phyloP scores from a whole-genome alignment of 371 early-diverging fungal species.

The Apophysomyces sp. region DNA sequence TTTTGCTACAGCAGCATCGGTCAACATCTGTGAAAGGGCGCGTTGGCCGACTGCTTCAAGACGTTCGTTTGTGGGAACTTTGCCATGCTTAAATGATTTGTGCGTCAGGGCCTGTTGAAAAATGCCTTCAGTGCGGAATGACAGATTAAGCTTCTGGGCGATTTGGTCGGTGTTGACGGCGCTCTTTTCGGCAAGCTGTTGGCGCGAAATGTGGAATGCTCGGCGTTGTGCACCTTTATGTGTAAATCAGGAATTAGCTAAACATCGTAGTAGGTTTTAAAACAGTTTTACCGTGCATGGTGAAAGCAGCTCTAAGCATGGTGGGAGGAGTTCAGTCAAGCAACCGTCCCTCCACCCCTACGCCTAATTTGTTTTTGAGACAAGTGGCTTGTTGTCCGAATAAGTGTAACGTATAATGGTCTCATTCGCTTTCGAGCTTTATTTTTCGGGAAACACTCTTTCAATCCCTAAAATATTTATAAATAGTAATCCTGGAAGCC shows the following conservation, averaged over 20 bases:
- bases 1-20: conserved; percentile 17
- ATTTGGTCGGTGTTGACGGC: conserved; percentile 9
- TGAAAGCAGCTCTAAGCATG: conserved; percentile 1
- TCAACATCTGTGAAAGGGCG: conserved; percentile 32
- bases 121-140: conserved; percentile 43
- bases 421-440: no score
- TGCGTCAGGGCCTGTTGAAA: conserved; percentile 72
- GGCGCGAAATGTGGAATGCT: neutral
- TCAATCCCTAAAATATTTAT: no score
- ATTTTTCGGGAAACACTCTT: no score
- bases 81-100: conserved; percentile 65
- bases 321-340: neutral
- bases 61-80: conserved; percentile 64
- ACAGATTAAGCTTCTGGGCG: conserved; percentile 29
- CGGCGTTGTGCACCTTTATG: neutral
- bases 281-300: neutral
- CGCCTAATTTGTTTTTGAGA: no score
- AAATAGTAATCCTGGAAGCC: no score
- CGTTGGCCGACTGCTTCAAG: conserved; percentile 59
- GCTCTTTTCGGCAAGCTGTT: neutral
- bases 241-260: neutral
- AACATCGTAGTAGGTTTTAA: neutral
- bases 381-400: no score
- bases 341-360: neutral
- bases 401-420: no score